These are phyloP conservation scores for Lactarius hatsudake DNA, from an alignment of 768 basidiomycete genomes.

Conservation along the genomic window DNA sequence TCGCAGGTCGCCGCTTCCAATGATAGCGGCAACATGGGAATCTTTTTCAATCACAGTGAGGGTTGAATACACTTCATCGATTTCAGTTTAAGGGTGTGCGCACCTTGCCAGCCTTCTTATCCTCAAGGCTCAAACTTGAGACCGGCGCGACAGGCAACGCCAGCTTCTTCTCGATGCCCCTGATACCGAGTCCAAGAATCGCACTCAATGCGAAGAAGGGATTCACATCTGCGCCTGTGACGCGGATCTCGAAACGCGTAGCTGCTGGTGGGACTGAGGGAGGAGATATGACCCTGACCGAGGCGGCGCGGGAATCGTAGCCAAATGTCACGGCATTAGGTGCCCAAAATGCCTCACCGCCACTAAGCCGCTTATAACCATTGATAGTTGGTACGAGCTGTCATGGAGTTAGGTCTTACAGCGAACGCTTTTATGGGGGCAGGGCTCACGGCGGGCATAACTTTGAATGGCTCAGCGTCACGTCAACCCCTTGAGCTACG, in stretches of 20 bases:
- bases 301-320: conserved; percentile 92
- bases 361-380: conserved; percentile 95
- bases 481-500: neutral
- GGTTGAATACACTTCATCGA: neutral
- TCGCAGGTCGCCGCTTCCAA: conserved; percentile 77
- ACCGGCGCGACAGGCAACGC: conserved; percentile 70
- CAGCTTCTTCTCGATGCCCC: conserved; percentile 81
- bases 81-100: conserved; percentile 12
- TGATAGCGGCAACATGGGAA: conserved; percentile 74
- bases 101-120: conserved; percentile 56
- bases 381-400: conserved; percentile 89
- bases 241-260: conserved; percentile 89
- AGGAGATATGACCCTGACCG: conserved; percentile 88
- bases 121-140: conserved; percentile 51
- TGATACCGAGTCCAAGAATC: conserved; percentile 81
- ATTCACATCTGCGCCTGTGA: conserved; percentile 97
- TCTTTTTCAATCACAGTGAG: conserved; percentile 34
- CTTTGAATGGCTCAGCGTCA: conserved; percentile 13
- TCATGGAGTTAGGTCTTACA: neutral
- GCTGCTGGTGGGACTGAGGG: conserved; percentile 79
- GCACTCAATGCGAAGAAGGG: conserved; percentile 87
- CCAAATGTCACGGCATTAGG: conserved; percentile 93
- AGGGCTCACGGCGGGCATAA: conserved; percentile 25
- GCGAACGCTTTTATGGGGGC: neutral
- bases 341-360: conserved; percentile 92